Conservation (phyloP, 148 eudicot species). For the Nepenthes mirabilis region DNA sequence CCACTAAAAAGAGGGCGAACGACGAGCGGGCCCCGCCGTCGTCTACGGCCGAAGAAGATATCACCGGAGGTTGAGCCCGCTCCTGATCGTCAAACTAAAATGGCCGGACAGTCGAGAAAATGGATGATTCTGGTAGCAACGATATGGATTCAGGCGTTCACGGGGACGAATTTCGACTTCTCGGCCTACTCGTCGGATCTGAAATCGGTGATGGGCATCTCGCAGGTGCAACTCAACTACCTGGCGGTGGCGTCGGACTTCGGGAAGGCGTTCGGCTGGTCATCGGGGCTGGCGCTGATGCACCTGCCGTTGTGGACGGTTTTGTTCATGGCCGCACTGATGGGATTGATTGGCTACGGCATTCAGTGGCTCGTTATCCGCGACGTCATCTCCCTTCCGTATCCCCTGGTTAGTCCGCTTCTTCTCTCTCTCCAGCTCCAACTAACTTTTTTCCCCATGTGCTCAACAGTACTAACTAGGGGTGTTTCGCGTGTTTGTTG, state of each 20-base stretch:
- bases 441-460: neutral
- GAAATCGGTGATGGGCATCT: constrained; percentile 46
- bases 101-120: constrained; percentile 51
- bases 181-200: constrained; percentile 76
- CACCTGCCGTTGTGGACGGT: constrained; percentile 56
- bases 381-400: constrained; percentile 39
- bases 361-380: constrained; percentile 63
- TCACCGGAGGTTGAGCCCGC: constrained; percentile 2
- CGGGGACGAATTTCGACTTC: constrained; percentile 90
- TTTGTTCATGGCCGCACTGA: constrained; percentile 48
- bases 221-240: constrained; percentile 80
- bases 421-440: too few species aligned
- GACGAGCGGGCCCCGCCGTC: neutral
- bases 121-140: constrained; percentile 75
- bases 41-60: neutral
- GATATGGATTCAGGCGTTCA: constrained; percentile 82
- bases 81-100: neutral
- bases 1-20: too few species aligned
- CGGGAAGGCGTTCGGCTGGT: constrained; percentile 90
- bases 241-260: constrained; percentile 83
- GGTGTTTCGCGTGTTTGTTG: neutral
- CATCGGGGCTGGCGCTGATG: constrained; percentile 68
- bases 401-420: constrained; percentile 44
- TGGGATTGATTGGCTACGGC: constrained; percentile 77
- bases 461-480: neutral